Percentiles rank a stretch among this genome's conserved stretches.
Conservation (phyloP, 176 grass and related monocot genomes). For the Zoysia pacifica region DNA sequence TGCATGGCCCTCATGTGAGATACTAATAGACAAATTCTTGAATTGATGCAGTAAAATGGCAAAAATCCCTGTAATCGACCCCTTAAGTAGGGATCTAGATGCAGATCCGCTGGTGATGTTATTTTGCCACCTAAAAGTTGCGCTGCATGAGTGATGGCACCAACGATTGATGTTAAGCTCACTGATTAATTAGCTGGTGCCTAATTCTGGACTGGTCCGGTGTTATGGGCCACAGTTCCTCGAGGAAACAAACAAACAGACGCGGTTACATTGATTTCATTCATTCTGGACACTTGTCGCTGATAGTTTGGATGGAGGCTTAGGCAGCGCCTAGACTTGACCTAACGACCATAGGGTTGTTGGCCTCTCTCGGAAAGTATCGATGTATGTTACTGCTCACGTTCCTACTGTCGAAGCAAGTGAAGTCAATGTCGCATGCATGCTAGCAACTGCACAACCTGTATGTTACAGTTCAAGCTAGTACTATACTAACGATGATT, state of each 20-base stretch:
- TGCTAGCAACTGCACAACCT: neutral
- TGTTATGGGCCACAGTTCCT: neutral
- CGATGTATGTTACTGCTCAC: constrained; percentile 4
- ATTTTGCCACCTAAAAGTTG: neutral
- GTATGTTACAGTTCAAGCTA: neutral
- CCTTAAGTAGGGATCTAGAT: neutral
- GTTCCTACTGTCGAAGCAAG: neutral
- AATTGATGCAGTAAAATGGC: neutral
- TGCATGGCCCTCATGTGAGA: neutral
- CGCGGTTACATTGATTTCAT: neutral
- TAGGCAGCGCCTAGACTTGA: neutral
- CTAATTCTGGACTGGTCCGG: constrained; percentile 5
- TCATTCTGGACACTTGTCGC: neutral
- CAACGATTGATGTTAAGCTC: neutral
- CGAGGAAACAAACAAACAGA: neutral
- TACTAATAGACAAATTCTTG: neutral
- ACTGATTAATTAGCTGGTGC: constrained; percentile 1
- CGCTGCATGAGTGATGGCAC: neutral
- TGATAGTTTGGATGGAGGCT: neutral
- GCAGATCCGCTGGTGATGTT: neutral
- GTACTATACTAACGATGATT: neutral
- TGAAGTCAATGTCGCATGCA: constrained; percentile 5
- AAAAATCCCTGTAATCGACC: neutral
- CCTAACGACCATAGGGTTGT: constrained; percentile 17
- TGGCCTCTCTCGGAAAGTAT: constrained; percentile 7